A percentile compares a stretch with the other conserved stretches of the same genome.
Conservation (phyloP, 306 rosid genomes). For the Astragalus membranaceus region DNA sequence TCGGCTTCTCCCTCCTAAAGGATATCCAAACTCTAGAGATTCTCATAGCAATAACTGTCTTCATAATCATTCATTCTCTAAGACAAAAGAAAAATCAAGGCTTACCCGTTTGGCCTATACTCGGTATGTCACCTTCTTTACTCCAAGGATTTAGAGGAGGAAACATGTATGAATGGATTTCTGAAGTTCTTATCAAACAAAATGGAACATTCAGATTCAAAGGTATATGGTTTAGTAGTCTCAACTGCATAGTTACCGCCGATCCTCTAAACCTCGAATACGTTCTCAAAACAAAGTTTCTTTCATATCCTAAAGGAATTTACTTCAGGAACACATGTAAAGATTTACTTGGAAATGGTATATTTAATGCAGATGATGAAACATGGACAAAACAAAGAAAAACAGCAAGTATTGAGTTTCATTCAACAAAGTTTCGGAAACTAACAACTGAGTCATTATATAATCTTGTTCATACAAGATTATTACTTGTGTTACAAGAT, state of each 20-base stretch:
- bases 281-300: slow-evolving; percentile 75
- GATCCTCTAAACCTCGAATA: slow-evolving; percentile 87
- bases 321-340: slow-evolving; percentile 54
- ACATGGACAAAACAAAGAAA: slow-evolving; percentile 84
- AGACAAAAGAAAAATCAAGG: slow-evolving; percentile 57
- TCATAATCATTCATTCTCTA: slow-evolving; percentile 53
- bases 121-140: slow-evolving; percentile 85
- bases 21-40: slow-evolving; percentile 56
- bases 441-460: slow-evolving; percentile 51
- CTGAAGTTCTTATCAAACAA: slow-evolving; percentile 33
- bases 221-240: slow-evolving; percentile 68
- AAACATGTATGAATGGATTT: slow-evolving; percentile 64
- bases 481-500: slow-evolving; percentile 49
- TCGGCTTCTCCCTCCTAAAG: slow-evolving; percentile 22
- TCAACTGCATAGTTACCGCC: slow-evolving; percentile 56
- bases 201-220: slow-evolving; percentile 62
- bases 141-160: slow-evolving; percentile 30
- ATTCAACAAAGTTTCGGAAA: slow-evolving; percentile 61
- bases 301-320: slow-evolving; percentile 64
- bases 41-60: slow-evolving; percentile 43
- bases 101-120: slow-evolving; percentile 62
- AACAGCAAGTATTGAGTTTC: slow-evolving; percentile 84
- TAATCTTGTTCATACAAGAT: slow-evolving; percentile 64
- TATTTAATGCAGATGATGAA: slow-evolving; percentile 70
- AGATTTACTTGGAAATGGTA: slow-evolving; percentile 82